Evolutionary conservation across 331 rosid species (phyloP), one percentile per base, ranked within the genome.

Genomic region (Ulmus americana): DNA sequence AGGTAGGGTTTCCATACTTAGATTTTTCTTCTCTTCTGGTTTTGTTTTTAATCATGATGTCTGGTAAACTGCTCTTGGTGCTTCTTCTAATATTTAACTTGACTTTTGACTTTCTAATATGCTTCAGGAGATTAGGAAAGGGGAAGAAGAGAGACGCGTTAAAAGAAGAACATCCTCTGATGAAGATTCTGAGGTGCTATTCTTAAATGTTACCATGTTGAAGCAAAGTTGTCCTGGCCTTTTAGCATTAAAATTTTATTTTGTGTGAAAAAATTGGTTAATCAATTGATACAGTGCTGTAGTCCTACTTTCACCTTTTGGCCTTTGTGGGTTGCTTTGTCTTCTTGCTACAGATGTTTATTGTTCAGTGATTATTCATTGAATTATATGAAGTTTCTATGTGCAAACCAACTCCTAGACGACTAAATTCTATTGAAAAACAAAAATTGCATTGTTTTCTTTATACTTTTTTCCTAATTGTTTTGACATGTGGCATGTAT

Each of bases 121-220:
- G 62, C 63, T 71, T 70, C 86, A 91, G 97, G 91, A 45, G 48
- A 67, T 81, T 65, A 77, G 47, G 53, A 80, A 64, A n/a, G 77
- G 64, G 74, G 86, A 79, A 82, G 82, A 63, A 51, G 70, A 67
- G 70, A 81, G 86, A 52, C 83, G 61, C 48, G 96, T 85, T 59
- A 86, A 76, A 82, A 79, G 88, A 76, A 80, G 79, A 58, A 82
- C 79, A 64, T 76, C 79, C 7, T 73, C 76, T 10, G 89, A 79
- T 42, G 90, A 82, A 48, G 83, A 80, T 67, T 89, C 95, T 14
- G 98, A 92, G 96, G 97, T 55, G 39, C 44, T 53, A 43, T 61
- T 28, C 48, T n/a, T 70, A 49, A 38, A 42, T 64, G 59, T 58
- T 6, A 49, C 6, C 39, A 54, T 46, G n/a, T 53, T 8, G 35